phyloP scores from a whole-genome alignment of 176 grass and related monocot species.

The bread wheat (Triticum aestivum) region IWGSC_CS_RefSeq_v2.1 NC_057812.1:62687474-62687973 shows the following conservation, averaged over 20 bases:
- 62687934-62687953: conserved; percentile 2
- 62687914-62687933: not conserved
- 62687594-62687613: not conserved
- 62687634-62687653: not conserved
- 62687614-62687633: not conserved
- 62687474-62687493: not conserved
- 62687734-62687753: not conserved
- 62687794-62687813: conserved; percentile 19
- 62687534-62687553: conserved; percentile 35
- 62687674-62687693: not conserved
- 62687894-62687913: not conserved
- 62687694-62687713: not conserved
- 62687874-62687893: not conserved
- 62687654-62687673: not conserved
- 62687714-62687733: not conserved
- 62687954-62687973: not conserved
- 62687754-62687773: not conserved
- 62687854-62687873: not conserved
- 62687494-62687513: not conserved
- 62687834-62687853: not conserved
- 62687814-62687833: conserved; percentile 28
- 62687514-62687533: not conserved
- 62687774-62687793: not conserved
- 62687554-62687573: conserved; percentile 44
- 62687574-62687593: not conserved